Evolutionary conservation across 768 basidiomycete genomes (phyloP).

Genomic region (Boletus sp.): DNA sequence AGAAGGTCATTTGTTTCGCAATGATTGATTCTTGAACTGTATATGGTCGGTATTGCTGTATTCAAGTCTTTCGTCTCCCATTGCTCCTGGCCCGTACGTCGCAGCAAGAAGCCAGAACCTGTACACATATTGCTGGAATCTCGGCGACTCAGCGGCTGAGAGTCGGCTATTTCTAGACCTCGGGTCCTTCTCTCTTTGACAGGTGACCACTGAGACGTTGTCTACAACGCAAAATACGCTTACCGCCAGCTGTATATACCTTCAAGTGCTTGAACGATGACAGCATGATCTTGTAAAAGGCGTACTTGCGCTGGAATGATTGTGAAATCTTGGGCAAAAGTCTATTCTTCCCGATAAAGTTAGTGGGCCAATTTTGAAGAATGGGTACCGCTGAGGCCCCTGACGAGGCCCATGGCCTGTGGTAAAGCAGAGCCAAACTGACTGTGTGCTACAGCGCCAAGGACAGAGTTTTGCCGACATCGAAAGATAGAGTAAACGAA

Average conservation of each 20-base stretch:
- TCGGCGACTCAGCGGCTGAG: constrained; percentile 30
- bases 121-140: constrained; percentile 32
- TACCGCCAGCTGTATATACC: constrained; percentile 42
- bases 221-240: neutral
- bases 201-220: neutral
- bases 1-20: constrained; percentile 1
- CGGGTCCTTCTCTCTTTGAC: constrained; percentile 38
- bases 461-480: constrained; percentile 30
- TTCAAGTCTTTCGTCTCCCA: neutral
- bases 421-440: constrained; percentile 32
- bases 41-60: neutral
- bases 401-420: constrained; percentile 29
- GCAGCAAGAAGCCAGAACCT: constrained; percentile 26
- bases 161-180: constrained; percentile 31
- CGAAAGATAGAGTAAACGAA: constrained; percentile 31
- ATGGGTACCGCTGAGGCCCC: constrained; percentile 7
- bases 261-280: constrained; percentile 32
- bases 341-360: constrained; percentile 6
- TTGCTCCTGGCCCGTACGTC: constrained; percentile 1
- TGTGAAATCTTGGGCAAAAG: neutral
- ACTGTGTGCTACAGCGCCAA: constrained; percentile 30
- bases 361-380: constrained; percentile 5
- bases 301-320: constrained; percentile 22
- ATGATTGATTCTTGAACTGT: constrained; percentile 7
- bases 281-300: constrained; percentile 24